Evolutionary conservation across 257 asterid genomes (phyloP).

Genomic region (Paraleonurus japonicus): DNA sequence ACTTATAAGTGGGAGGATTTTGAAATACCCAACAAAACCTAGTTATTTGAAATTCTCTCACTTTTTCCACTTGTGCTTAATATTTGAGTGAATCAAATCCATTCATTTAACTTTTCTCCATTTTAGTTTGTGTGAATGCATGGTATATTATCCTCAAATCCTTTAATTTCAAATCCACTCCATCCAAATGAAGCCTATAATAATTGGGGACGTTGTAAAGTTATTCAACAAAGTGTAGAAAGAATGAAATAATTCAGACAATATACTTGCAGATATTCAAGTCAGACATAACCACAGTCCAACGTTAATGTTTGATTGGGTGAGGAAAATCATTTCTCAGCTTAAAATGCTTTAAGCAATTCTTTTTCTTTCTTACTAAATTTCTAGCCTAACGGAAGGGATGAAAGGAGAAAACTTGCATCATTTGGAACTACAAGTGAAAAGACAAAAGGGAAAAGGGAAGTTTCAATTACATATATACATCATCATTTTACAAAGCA

Average conservation of each 20-base stretch:
- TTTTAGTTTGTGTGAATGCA: too few relatives aligned
- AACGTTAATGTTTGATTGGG: not conserved
- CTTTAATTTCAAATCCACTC: too few relatives aligned
- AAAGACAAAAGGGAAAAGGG: not conserved
- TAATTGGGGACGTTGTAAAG: not conserved
- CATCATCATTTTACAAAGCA: slow-evolving; percentile 4
- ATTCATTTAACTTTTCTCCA: too few relatives aligned
- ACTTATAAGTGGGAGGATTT: too few relatives aligned
- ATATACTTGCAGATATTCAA: not conserved
- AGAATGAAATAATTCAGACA: not conserved
- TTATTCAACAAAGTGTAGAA: not conserved
- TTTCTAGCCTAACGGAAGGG: not conserved
- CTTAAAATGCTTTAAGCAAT: not conserved
- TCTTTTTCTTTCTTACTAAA: not conserved
- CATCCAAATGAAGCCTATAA: too few relatives aligned
- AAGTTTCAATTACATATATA: not conserved
- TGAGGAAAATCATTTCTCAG: not conserved
- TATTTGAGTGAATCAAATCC: too few relatives aligned
- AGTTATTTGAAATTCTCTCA: too few relatives aligned
- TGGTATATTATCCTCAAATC: too few relatives aligned
- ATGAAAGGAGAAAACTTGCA: not conserved
- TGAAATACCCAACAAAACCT: too few relatives aligned
- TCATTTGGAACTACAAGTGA: not conserved
- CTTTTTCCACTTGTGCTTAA: too few relatives aligned
- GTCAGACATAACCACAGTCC: not conserved